These are phyloP conservation scores for Nemania sp. DNA, from an alignment of 2,329 filamentous ascomycete genomes.

Conservation along the genomic window DNA sequence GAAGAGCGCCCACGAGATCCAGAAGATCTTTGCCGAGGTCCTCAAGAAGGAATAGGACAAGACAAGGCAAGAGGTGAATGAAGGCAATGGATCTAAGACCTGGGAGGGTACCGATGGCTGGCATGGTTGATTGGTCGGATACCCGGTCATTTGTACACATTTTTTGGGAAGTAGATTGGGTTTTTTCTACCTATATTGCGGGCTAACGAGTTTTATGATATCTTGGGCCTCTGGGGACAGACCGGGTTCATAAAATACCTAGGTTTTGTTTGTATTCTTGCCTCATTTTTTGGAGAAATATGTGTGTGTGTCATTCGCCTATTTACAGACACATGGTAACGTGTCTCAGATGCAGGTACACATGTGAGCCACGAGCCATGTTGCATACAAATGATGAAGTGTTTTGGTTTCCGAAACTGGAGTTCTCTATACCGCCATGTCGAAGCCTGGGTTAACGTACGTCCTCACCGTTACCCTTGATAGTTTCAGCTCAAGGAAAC, in stretches of 20 bases:
- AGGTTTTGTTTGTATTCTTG: constrained; percentile 30
- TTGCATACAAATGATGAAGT: too few species aligned
- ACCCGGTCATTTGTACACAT: constrained; percentile 9
- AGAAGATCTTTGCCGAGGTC: constrained; percentile 70
- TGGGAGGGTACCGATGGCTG: background rate
- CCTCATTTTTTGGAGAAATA: background rate
- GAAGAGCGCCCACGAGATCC: constrained; percentile 77
- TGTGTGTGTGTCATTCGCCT: background rate
- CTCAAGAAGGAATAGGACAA: constrained; percentile 67
- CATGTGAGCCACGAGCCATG: too few species aligned
- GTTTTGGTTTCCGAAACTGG: background rate
- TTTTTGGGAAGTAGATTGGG: constrained; percentile 10
- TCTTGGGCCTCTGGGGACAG: constrained; percentile 9
- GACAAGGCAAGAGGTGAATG: too few species aligned
- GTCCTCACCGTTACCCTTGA: too few species aligned
- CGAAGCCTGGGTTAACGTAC: too few species aligned
- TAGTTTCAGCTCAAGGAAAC: too few species aligned
- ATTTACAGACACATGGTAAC: too few species aligned
- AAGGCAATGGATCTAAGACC: background rate
- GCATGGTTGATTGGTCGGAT: background rate
- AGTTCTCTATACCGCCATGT: too few species aligned
- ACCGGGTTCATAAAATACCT: constrained; percentile 53
- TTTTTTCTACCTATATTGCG: background rate
- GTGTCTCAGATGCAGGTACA: too few species aligned
- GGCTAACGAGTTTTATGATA: constrained; percentile 17